A percentile compares a stretch with the other conserved stretches of the same genome.
Conservation (phyloP, 31 red algal genomes). For the Asparagopsis taxiformis region DNA sequence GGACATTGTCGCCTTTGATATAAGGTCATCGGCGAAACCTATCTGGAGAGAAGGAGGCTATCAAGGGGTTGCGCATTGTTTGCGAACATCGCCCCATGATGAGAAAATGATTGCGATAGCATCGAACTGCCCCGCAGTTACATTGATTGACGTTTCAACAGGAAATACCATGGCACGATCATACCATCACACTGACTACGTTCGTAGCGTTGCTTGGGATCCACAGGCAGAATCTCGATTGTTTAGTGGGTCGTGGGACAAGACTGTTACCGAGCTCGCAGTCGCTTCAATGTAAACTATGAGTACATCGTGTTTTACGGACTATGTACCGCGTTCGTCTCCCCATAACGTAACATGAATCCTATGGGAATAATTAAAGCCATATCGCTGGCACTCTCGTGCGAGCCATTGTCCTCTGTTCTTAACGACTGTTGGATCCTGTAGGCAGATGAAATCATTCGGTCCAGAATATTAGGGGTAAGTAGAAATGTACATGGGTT, state of each 20-base stretch:
- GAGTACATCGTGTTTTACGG: no score
- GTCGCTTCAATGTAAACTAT: constrained; percentile 16
- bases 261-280: constrained; percentile 60
- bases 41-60: constrained; percentile 57
- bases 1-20: constrained; percentile 69
- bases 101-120: constrained; percentile 64
- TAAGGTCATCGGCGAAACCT: constrained; percentile 47
- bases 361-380: constrained; percentile 84
- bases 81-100: constrained; percentile 57
- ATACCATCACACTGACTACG: constrained; percentile 80
- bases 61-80: constrained; percentile 49
- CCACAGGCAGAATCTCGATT: constrained; percentile 37
- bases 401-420: constrained; percentile 65
- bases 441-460: background rate
- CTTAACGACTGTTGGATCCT: constrained; percentile 45
- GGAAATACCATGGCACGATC: constrained; percentile 34
- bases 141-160: constrained; percentile 39
- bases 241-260: constrained; percentile 84
- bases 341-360: constrained; percentile 95
- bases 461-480: background rate
- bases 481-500: no score
- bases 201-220: constrained; percentile 80
- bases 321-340: constrained; percentile 87
- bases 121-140: constrained; percentile 72
- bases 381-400: constrained; percentile 62